Conservation (phyloP, 805 yeast genomes). For the Ogataea pini region DNA sequence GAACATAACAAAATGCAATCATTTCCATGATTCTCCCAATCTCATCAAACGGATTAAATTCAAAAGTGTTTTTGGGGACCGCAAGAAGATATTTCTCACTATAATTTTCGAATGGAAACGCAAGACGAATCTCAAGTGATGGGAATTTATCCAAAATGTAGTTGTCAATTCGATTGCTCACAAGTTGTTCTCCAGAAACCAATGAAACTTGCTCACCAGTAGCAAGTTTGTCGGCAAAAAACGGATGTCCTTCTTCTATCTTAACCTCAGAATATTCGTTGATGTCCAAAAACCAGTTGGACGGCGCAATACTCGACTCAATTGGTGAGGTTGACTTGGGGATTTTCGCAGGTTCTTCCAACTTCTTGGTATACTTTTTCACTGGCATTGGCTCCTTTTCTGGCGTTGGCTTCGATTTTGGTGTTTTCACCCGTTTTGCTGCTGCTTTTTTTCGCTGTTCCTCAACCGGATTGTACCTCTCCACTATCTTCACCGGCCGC, state of each 20-base stretch:
- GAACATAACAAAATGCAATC: constrained; percentile 42
- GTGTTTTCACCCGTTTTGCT: too few species aligned
- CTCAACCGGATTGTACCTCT: constrained; percentile 21
- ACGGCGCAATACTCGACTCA: neutral
- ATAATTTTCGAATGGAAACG: constrained; percentile 46
- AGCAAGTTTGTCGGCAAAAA: constrained; percentile 25
- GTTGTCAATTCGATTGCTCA: constrained; percentile 20
- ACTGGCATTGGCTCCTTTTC: neutral
- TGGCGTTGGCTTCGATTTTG: too few species aligned
- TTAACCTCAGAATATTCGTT: constrained; percentile 11
- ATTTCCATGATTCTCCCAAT: constrained; percentile 53
- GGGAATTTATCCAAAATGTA: constrained; percentile 32
- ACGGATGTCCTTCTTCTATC: constrained; percentile 17
- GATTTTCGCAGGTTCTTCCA: too few species aligned
- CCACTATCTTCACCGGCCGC: constrained; percentile 20
- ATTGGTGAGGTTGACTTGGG: too few species aligned
- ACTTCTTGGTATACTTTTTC: neutral
- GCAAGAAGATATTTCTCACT: constrained; percentile 51
- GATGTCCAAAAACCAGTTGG: neutral
- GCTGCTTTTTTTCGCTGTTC: too few species aligned
- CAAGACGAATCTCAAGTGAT: constrained; percentile 29
- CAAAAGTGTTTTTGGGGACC: constrained; percentile 52
- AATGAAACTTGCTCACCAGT: constrained; percentile 10
- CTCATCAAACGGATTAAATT: constrained; percentile 64
- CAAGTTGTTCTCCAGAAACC: constrained; percentile 23